These are phyloP conservation scores for Casuarina glauca DNA, from an alignment of 306 rosid species.

Conservation along the genomic window DNA sequence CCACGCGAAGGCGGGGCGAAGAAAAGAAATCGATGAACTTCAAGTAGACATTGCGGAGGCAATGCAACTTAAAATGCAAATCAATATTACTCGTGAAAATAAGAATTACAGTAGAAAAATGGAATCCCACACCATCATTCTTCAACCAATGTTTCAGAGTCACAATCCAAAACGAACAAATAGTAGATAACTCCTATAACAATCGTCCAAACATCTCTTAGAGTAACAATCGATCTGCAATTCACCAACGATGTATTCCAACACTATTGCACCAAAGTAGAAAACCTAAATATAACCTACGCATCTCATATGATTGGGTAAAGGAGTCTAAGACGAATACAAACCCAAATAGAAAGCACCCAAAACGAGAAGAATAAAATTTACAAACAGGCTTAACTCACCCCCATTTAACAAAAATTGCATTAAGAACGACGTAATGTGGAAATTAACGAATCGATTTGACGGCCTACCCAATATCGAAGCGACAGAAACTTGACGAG, in stretches of 20 bases:
- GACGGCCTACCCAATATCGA: conserved; percentile 67
- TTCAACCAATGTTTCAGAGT: background rate
- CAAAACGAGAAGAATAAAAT: conserved; percentile 1
- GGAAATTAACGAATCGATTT: conserved; percentile 1
- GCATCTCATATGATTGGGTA: background rate
- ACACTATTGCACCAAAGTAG: conserved; percentile 17
- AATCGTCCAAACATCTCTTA: background rate
- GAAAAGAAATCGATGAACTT: background rate
- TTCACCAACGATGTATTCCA: conserved; percentile 10
- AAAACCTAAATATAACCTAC: background rate
- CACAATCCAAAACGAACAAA: background rate
- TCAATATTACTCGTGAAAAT: background rate
- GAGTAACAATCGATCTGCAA: background rate
- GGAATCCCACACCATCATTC: background rate
- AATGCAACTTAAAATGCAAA: background rate
- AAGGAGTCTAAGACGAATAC: background rate
- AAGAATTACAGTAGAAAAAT: background rate
- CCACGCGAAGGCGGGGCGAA: background rate
- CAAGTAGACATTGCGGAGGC: background rate
- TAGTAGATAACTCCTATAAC: background rate
- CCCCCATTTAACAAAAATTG: conserved; percentile 10
- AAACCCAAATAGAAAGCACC: background rate
- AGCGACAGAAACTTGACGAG: conserved; percentile 71
- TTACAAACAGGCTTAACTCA: conserved; percentile 2
- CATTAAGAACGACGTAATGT: background rate